A percentile compares a stretch with the other conserved stretches of the same genome.
Evolutionary conservation across 495 filamentous ascomycete species (phyloP).

Genomic region (Penicillium egyptiacum): DNA sequence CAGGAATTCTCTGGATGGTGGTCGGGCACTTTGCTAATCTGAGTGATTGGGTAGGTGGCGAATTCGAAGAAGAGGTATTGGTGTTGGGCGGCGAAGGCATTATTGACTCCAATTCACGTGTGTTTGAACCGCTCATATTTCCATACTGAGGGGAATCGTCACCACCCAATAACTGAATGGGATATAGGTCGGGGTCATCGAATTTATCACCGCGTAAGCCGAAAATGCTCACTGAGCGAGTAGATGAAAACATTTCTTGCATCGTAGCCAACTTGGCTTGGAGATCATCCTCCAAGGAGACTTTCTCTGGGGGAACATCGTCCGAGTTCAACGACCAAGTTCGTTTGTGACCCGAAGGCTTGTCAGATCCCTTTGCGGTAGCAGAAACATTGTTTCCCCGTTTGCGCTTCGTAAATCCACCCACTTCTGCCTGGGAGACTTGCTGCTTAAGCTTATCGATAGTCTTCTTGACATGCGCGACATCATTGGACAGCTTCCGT

Average conservation of each 20-base stretch:
- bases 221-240: conserved; percentile 78
- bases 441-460: conserved; percentile 95
- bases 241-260: conserved; percentile 96
- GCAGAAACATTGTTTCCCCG: conserved; percentile 57
- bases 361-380: conserved; percentile 46
- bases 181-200: conserved; percentile 88
- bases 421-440: conserved; percentile 81
- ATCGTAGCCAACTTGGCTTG: conserved; percentile 78
- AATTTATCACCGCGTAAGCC: conserved; percentile 78
- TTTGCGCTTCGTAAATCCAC: conserved; percentile 88
- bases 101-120: conserved; percentile 53
- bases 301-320: conserved; percentile 61
- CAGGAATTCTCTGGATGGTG: conserved; percentile 46
- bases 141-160: conserved; percentile 60
- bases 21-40: conserved; percentile 36
- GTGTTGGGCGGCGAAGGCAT: conserved; percentile 66
- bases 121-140: conserved; percentile 48
- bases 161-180: conserved; percentile 73
- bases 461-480: conserved; percentile 88
- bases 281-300: conserved; percentile 82
- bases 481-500: conserved; percentile 89
- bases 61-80: conserved; percentile 50
- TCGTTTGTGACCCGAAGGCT: conserved; percentile 84
- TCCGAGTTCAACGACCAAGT: conserved; percentile 96
- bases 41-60: conserved; percentile 28